Base-by-base conservation (phyloP, 2,329 filamentous ascomycete species). In the Tympanopsis confertula region DNA sequence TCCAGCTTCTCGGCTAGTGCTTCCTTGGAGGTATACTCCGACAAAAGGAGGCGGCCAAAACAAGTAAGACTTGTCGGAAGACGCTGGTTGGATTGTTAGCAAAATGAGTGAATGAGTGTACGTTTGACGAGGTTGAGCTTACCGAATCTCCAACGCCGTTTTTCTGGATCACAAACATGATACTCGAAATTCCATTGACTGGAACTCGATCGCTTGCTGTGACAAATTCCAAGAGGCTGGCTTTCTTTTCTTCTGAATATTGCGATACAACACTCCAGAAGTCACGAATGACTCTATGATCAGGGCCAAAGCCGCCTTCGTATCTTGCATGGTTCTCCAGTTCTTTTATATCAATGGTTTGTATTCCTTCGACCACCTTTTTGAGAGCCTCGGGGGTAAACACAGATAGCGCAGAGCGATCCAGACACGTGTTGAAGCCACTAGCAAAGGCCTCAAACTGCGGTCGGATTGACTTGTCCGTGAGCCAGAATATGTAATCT, bases 1-100 rank as follows among this genome's bases (percentile, higher is more conserved):
- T 62, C 62, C 50, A 86, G 56, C 51, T 80, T 84, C 51, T 65
- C 54, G 48, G 61, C 63, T 56, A 85, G 49, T 20, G 74, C 64
- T 40, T 68, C 63, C 45, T 57, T 62, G 3, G 56, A 65, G 13
- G 57, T 60, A 53, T 85, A 86, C 50, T 75, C 68, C 3, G 81
- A 80, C 40, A 85, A 52, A 44, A 79, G 56, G 35, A 86, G 54
- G 39, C 74, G 74, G 2, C 78, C 76, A 62, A 82, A 85, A 51
- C 81, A 86, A 2, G 81, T 86, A 48, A 73, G 65, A 51, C 75
- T 82, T n/a, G 70, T 80, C 13, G 81, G 81, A 46, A 85, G 45
- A 41, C 51, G 48, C 15, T 38, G 30, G 7, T n/a, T n/a, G 7
- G 10, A 33, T 12, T 28, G 30, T 33, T 33, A 33, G 24, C n/a